A percentile compares a stretch with the other conserved stretches of the same genome.
These are phyloP conservation scores for Calonectria leucothoes DNA, from an alignment of 2,329 filamentous ascomycete species.

Conservation along the genomic window DNA sequence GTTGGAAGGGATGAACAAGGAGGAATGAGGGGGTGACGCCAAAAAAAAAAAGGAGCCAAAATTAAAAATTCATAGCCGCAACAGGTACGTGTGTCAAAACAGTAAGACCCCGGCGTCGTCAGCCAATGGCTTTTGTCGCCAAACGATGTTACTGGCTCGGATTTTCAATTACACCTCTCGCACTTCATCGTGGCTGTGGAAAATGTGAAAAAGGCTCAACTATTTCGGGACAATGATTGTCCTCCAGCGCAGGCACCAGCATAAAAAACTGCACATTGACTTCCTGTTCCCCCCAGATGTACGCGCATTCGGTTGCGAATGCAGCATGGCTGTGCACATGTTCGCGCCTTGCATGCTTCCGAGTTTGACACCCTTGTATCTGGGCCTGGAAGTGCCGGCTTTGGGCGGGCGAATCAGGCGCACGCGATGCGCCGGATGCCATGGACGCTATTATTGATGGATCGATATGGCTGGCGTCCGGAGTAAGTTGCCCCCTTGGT, in stretches of 20 bases:
- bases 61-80: neutral
- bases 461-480: neutral
- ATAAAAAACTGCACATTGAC: constrained; percentile 21
- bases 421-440: neutral
- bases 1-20: neutral
- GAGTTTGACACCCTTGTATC: constrained; percentile 10
- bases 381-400: constrained; percentile 28
- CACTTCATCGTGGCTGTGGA: constrained; percentile 37
- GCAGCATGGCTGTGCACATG: constrained; percentile 33
- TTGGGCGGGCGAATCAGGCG: constrained; percentile 22
- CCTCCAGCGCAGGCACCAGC: constrained; percentile 31
- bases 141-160: constrained; percentile 11
- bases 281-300: neutral
- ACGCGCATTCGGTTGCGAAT: constrained; percentile 31
- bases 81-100: neutral
- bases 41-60: neutral
- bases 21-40: neutral
- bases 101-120: constrained; percentile 25
- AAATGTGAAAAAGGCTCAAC: neutral
- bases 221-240: neutral
- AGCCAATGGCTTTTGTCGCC: constrained; percentile 30
- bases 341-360: constrained; percentile 12
- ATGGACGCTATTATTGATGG: constrained; percentile 9
- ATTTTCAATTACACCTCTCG: constrained; percentile 24
- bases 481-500: constrained; percentile 9